Base-by-base conservation (phyloP, 805 yeast species). In the Saccharomycopsis capsularis region DNA sequence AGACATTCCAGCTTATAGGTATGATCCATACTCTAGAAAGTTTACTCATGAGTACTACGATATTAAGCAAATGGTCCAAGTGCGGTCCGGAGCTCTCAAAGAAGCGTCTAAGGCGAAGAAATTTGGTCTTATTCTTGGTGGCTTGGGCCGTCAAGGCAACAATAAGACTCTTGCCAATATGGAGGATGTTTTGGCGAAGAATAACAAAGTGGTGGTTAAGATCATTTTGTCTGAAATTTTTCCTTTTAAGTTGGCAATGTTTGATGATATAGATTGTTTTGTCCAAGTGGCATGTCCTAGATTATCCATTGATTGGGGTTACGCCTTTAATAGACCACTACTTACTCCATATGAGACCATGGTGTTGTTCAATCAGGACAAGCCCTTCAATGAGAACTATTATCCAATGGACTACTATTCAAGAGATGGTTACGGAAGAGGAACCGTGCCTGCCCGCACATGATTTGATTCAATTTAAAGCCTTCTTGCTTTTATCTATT, bases 241-340 rank as follows among this genome's bases (percentile, higher is more conserved):
- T 66, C 99, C 99, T 0, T 85, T 80, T 46, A 93, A 93, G 58
- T 69, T 93, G 34, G 82, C 96, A 9, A 83, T 85, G 82, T 93
- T 93, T 65, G 90, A 87, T 58, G 93, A 87, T 59, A 78, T 91
- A 16, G 99, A 93, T 65, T 95, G 90, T 1, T 93, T 93, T 73
- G 85, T 93, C 13, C 99, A 93, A 65, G 95, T 93, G 2, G 99
- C 99, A 0, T 93, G 99, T 63, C 99, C 99, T 0, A 73, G 99
- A 59, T 68, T 93, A 41, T 87, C 96, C 1, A 91, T 93, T 38
- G 99, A 93, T 64, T 93, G 99, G 99, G 99, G 99, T 0, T 93
- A 93, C 63, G 99, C 99, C 0, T 93, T 93, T 61, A 80, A 81
- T 51, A 85, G 85, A 60, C 99, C 99, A 0, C 68, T 93, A 39